phyloP scores from a whole-genome alignment of 1,284 basidiomycete species.

The Moesziomyces parantarcticus region DNA sequence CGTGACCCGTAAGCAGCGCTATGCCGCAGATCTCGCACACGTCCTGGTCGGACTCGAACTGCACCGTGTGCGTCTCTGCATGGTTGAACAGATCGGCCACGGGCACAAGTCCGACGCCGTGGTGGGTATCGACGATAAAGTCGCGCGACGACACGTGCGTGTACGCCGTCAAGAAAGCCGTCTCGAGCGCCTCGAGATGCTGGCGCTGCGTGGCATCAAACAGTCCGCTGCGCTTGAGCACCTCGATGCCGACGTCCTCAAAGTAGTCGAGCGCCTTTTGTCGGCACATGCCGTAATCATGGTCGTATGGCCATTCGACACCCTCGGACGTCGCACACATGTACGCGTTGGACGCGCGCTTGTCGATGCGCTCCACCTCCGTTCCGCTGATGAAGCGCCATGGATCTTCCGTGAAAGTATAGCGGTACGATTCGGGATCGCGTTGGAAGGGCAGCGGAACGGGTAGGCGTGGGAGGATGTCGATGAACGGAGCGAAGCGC shows the following conservation, averaged over 20 bases:
- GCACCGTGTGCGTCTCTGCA: conserved; percentile 44
- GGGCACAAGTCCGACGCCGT: conserved; percentile 57
- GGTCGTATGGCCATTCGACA: conserved; percentile 12
- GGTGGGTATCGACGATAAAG: conserved; percentile 60
- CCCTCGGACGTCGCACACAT: not conserved
- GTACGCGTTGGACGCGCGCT: conserved; percentile 13
- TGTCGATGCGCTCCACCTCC: conserved; percentile 28
- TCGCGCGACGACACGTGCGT: conserved; percentile 57
- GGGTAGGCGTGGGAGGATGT: conserved; percentile 31
- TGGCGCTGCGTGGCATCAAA: conserved; percentile 7
- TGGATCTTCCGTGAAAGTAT: not conserved
- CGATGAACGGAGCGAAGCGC: conserved; percentile 41
- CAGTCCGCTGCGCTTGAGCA: conserved; percentile 16
- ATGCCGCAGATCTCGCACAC: conserved; percentile 60
- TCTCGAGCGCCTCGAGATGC: conserved; percentile 26
- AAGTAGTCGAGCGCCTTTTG: conserved; percentile 37
- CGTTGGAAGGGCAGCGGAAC: conserved; percentile 40
- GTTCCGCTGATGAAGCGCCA: conserved; percentile 40
- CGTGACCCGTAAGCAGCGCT: conserved; percentile 30
- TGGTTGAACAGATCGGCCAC: conserved; percentile 64
- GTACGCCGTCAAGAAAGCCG: conserved; percentile 40
- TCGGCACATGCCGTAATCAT: conserved; percentile 41
- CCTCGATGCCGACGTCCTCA: conserved; percentile 13
- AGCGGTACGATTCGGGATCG: not conserved
- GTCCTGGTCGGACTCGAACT: conserved; percentile 61